Evolutionary conservation across 352 stramenopile species (phyloP), one percentile per base, ranked within the genome.

Genomic region (Pythium scleroteichum): DNA sequence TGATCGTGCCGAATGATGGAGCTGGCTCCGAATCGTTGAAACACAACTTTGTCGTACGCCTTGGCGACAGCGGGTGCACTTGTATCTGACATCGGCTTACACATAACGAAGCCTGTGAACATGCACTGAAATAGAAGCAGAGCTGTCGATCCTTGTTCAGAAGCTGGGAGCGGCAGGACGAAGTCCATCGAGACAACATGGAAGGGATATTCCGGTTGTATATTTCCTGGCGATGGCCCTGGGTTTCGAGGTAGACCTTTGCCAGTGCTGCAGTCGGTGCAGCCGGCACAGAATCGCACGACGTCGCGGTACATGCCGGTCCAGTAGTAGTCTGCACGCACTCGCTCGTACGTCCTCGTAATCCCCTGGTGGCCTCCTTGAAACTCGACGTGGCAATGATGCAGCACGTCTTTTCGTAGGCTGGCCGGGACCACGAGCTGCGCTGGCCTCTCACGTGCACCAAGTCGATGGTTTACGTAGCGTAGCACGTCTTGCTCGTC

Each of bases 21-120:
- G 19, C 56, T 68, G 0, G 66, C 66, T 4, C 66, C 71, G 17
- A 69, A 78, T 3, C 52, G 23, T 9, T 50, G 23, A 42, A 66
- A 70, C 2, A 77, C 58, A 0, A 53, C 41, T 39, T 57, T 19
- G 9, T 72, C 49, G 19, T 70, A 74, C 0, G 47, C 70, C 40
- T 72, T 51, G 3, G 62, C 54, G 0, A 69, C 55, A 14, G 56
- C 59, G 8, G 67, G 57, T 12, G 65, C 61, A 0, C 46, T 38
- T 1, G 53, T 64, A 0, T 38, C n/a, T 0, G 0, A 2, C 62
- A 72, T 66, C 0, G 65, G 20, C 10, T 67, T 48, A 24, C 53
- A 66, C 58, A 73, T 69, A 1, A 66, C 55, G 32, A 46, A 70
- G 0, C 59, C 64, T 0, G 45, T 61, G 52, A 69, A 65, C 27